These are phyloP conservation scores for Xylaria sp. DNA, from an alignment of 2,329 filamentous ascomycete species.

Conservation along the genomic window DNA sequence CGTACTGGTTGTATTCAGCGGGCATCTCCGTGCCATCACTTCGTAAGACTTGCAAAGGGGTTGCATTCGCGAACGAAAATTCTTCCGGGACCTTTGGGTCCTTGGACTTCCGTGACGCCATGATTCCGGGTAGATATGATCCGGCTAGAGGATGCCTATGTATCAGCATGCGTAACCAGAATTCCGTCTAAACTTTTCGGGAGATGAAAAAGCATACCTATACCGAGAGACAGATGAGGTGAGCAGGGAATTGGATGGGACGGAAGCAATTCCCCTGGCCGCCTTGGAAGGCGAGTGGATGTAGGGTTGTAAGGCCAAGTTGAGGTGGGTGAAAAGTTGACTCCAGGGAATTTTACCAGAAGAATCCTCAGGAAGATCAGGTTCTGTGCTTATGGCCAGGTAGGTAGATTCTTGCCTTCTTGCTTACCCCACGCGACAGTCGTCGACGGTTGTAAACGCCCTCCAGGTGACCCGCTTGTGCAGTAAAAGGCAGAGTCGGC, in stretches of 20 bases:
- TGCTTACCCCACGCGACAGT: not conserved
- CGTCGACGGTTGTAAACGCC: not conserved
- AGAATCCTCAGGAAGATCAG: not conserved
- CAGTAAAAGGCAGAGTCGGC: no score
- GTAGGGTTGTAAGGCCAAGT: not conserved
- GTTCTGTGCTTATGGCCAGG: not conserved
- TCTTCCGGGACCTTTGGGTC: conserved; percentile 14
- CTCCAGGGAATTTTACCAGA: not conserved
- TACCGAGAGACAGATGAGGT: not conserved
- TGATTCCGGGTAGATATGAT: conserved; percentile 2
- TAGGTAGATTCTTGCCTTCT: not conserved
- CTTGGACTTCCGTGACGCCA: conserved; percentile 15
- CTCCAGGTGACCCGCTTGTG: not conserved
- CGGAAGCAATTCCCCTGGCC: not conserved
- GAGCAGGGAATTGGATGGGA: not conserved
- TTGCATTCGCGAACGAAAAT: conserved; percentile 8
- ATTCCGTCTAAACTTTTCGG: not conserved
- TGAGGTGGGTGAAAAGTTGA: not conserved
- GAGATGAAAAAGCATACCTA: not conserved
- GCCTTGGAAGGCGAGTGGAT: not conserved
- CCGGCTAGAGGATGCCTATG: not conserved
- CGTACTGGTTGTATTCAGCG: conserved; percentile 16
- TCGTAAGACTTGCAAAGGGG: conserved; percentile 9
- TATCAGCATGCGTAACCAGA: not conserved
- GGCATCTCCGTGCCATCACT: conserved; percentile 20